Evolutionary conservation across 768 basidiomycete genomes (phyloP), one percentile per base, ranked within the genome.

Genomic region (Tephrocybe rancida): DNA sequence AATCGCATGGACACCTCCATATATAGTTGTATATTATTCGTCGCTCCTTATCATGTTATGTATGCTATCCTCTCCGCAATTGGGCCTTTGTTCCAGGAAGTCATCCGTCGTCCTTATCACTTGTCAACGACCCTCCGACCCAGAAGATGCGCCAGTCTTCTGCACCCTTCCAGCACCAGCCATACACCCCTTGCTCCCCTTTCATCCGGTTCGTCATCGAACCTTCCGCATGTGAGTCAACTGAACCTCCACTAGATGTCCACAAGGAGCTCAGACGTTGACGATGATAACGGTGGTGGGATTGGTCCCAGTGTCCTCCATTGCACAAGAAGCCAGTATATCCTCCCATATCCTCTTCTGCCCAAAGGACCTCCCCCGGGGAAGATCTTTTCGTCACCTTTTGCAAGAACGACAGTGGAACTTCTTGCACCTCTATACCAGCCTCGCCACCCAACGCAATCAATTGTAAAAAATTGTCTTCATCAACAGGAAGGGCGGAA

Each of bases 131-230:
- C 22, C 88, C 88, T 0, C 91, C 91, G 7, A 91, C 70, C 90
- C 90, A 93, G 64, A 92, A 86, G 13, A 92, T 80, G 16, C 90
- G 74, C 80, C 84, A 93, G 63, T 93, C 91, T 45, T 83, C 80
- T 3, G 73, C 55, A 16, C 86, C 90, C 63, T 86, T 90, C 59
- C 82, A 71, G 68, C 83, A 77, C 90, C 90, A 92, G 0, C 82
- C 90, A 65, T 92, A 93, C 6, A 87, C 68, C 3, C 91, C 91
- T 52, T 85, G 77, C 51, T 85, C 82, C 14, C 69, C 69, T 61
- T 73, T 76, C 63, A 83, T 62, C 60, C 70, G 65, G 21, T 69
- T 71, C 1, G 67, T 55, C 8, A 83, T 61, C 39, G 83, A 75
- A 21, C 78, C 82, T 48, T 78, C 86, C 50, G 74, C 74, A 47